phyloP scores from a whole-genome alignment of 257 asterid genomes.

The Nicotiana tomentosiformis region DNA sequence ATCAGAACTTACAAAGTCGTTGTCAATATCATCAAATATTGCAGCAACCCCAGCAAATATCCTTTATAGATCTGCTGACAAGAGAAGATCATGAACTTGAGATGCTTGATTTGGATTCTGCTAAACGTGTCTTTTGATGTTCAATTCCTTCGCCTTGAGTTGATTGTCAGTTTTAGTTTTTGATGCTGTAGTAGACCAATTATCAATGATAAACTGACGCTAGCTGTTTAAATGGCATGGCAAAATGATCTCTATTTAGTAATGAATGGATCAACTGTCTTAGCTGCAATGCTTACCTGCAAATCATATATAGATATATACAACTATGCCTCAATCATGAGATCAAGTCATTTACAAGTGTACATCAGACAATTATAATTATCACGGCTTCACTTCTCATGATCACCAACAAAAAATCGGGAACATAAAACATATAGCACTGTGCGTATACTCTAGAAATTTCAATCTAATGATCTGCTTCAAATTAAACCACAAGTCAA shows the following conservation, averaged over 20 bases:
- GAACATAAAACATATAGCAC: too few species aligned
- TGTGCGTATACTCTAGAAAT: too few species aligned
- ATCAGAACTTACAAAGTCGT: neutral
- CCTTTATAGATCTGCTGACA: neutral
- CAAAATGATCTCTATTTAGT: too few species aligned
- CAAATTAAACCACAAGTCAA: neutral
- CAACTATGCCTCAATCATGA: too few species aligned
- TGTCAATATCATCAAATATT: neutral
- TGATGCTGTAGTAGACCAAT: neutral
- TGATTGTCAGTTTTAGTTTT: neutral
- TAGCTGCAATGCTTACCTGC: too few species aligned
- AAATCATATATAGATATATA: too few species aligned
- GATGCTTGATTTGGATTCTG: neutral
- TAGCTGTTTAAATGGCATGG: too few species aligned
- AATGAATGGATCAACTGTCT: too few species aligned
- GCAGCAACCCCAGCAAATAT: neutral
- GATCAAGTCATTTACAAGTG: too few species aligned
- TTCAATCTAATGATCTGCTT: neutral
- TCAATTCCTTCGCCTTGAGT: neutral
- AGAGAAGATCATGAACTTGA: neutral
- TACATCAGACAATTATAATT: too few species aligned
- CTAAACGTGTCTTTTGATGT: neutral
- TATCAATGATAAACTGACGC: neutral
- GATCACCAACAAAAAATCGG: too few species aligned
- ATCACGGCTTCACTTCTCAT: too few species aligned